Conservation (phyloP, 371 early-diverging fungal species). For the Apophysomyces elegans region DNA sequence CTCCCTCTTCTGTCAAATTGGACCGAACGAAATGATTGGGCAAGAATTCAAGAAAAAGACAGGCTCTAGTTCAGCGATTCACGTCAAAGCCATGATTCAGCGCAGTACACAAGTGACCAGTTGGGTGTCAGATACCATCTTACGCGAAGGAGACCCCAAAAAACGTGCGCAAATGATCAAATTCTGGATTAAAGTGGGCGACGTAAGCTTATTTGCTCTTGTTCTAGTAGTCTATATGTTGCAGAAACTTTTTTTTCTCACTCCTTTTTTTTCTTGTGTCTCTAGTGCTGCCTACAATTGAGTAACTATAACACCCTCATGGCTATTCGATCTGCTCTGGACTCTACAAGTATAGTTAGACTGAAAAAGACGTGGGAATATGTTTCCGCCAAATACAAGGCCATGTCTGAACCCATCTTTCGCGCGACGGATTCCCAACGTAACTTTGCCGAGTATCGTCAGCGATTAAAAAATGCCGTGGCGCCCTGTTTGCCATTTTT, state of each 20-base stretch:
- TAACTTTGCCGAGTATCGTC: constrained; percentile 83
- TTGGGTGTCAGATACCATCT: constrained; percentile 75
- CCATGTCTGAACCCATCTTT: constrained; percentile 58
- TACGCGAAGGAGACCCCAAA: constrained; percentile 68
- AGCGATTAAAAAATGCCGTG: constrained; percentile 56
- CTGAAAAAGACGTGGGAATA: constrained; percentile 78
- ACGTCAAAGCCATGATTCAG: constrained; percentile 55
- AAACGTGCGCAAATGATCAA: constrained; percentile 67
- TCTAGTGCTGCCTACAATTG: constrained; percentile 60
- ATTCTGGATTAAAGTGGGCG: constrained; percentile 55
- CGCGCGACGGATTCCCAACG: constrained; percentile 66
- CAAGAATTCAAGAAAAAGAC: constrained; percentile 63
- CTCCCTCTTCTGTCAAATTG: constrained; percentile 60
- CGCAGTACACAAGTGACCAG: constrained; percentile 60
- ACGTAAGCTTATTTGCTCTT: constrained; percentile 19
- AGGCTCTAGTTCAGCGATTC: constrained; percentile 44
- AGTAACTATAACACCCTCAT: constrained; percentile 84
- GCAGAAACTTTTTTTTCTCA: too few species aligned
- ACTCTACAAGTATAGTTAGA: constrained; percentile 75
- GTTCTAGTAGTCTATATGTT: too few species aligned
- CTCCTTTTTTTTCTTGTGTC: not conserved
- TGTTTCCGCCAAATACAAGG: constrained; percentile 56
- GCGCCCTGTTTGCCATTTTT: constrained; percentile 85
- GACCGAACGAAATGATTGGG: constrained; percentile 68
- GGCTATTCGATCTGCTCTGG: constrained; percentile 79